Conservation (phyloP, 805 yeast genomes). For the Candida dendrica region DNA sequence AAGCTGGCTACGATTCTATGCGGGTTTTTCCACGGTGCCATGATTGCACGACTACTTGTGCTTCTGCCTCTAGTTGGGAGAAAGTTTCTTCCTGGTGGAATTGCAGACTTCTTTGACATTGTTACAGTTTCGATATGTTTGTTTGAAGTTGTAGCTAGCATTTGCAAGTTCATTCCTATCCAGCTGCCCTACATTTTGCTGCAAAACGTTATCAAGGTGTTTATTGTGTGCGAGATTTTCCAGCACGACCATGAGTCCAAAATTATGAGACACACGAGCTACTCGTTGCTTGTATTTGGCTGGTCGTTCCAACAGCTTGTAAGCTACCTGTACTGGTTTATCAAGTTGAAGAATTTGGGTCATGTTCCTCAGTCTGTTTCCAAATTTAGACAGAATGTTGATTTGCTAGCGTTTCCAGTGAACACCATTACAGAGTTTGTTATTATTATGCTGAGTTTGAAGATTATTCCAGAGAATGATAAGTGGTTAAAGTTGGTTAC, state of each 20-base stretch:
- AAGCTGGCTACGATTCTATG: slow-evolving; percentile 5
- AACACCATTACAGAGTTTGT: slow-evolving; percentile 11
- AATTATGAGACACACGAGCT: slow-evolving; percentile 1
- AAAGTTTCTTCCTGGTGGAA: slow-evolving; percentile 61
- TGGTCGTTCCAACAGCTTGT: slow-evolving; percentile 1
- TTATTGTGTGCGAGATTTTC: not conserved
- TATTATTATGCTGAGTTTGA: slow-evolving; percentile 13
- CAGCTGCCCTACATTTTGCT: not conserved
- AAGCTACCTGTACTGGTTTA: slow-evolving; percentile 10
- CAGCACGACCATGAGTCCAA: not conserved
- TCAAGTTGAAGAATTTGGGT: slow-evolving; percentile 8
- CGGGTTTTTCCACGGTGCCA: slow-evolving; percentile 17
- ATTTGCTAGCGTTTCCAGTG: slow-evolving; percentile 8
- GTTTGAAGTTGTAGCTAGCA: slow-evolving; percentile 5
- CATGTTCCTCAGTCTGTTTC: slow-evolving; percentile 4
- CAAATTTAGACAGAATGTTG: slow-evolving; percentile 1
- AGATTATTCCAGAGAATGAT: slow-evolving; percentile 1
- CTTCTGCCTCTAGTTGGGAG: slow-evolving; percentile 60
- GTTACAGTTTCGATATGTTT: not conserved
- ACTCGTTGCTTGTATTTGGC: slow-evolving; percentile 1
- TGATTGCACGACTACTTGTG: slow-evolving; percentile 38
- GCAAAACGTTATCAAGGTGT: slow-evolving; percentile 1
- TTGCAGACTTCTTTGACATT: slow-evolving; percentile 49
- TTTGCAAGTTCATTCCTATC: not conserved
- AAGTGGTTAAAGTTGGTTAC: not conserved